These are phyloP conservation scores for Macrolepiota fuliginosa DNA, from an alignment of 768 basidiomycete genomes.

Conservation along the genomic window DNA sequence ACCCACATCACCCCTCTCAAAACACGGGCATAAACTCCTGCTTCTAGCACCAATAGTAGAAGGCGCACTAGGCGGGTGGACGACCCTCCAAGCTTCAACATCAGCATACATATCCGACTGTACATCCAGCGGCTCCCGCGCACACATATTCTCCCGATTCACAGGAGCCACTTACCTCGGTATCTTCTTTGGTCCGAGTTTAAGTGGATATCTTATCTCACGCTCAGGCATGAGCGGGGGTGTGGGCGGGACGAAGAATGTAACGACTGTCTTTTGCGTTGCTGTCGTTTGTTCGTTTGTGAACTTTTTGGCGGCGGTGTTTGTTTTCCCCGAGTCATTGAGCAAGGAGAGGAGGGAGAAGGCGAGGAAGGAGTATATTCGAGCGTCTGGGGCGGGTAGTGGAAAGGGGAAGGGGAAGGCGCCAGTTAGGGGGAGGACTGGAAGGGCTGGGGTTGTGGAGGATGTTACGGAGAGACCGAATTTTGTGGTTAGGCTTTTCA, in stretches of 20 bases:
- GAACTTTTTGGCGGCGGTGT: conserved; percentile 61
- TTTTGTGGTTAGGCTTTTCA: conserved; percentile 36
- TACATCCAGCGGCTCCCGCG: conserved; percentile 79
- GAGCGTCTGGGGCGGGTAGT: background rate
- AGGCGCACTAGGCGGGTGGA: conserved; percentile 82
- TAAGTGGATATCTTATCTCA: conserved; percentile 59
- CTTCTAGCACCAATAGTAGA: conserved; percentile 80
- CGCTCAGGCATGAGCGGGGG: conserved; percentile 24
- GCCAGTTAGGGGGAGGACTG: conserved; percentile 15
- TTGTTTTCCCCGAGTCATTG: conserved; percentile 70
- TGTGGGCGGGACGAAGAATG: conserved; percentile 24
- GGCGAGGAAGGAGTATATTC: conserved; percentile 24
- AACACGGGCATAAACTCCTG: conserved; percentile 74
- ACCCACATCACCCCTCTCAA: conserved; percentile 54
- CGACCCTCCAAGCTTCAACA: conserved; percentile 72
- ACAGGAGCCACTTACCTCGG: conserved; percentile 77
- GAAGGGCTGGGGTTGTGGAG: conserved; percentile 18
- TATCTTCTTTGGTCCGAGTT: conserved; percentile 69
- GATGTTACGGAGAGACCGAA: conserved; percentile 13
- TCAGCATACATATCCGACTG: conserved; percentile 84
- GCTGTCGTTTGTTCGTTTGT: conserved; percentile 41
- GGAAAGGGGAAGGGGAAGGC: conserved; percentile 24
- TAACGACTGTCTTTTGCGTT: conserved; percentile 48
- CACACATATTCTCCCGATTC: conserved; percentile 71
- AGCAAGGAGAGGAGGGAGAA: conserved; percentile 37